These are phyloP conservation scores for Galeopsis tetrahit DNA, from an alignment of 257 asterid genomes.

Conservation along the genomic window DNA sequence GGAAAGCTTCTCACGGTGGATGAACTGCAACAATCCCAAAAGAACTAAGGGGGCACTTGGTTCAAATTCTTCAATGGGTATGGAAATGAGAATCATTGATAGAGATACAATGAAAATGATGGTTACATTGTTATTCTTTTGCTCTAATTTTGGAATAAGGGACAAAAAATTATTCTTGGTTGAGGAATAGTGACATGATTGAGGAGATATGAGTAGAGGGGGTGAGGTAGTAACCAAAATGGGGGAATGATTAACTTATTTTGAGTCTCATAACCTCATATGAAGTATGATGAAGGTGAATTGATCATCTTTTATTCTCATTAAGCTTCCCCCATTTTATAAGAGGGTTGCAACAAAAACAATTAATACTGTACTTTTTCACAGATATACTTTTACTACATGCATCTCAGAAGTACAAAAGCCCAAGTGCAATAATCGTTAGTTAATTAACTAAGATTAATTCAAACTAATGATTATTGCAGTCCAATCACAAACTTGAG, in stretches of 20 bases:
- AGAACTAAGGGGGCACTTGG: not conserved
- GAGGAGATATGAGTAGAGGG: no score
- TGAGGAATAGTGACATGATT: no score
- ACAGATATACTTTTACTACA: constrained; percentile 13
- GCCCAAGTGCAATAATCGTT: constrained; percentile 5
- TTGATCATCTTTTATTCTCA: no score
- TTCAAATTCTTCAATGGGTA: not conserved
- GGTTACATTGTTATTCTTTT: not conserved
- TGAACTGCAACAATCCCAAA: constrained; percentile 4
- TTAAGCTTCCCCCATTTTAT: not conserved
- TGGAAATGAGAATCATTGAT: no score
- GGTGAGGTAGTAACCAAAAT: no score
- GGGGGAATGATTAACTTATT: no score
- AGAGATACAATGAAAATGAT: not conserved
- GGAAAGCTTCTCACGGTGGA: constrained; percentile 6
- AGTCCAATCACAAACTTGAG: not conserved
- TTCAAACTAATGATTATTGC: not conserved
- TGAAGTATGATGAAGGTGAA: no score
- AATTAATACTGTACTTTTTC: not conserved
- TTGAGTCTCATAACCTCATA: no score
- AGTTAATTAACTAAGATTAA: not conserved
- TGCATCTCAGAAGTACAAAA: constrained; percentile 10
- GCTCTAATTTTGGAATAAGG: not conserved
- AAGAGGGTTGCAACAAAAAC: not conserved
- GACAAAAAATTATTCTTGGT: not conserved